Evolutionary conservation across 257 asterid species (phyloP).

Genomic region (Solanum bukasovii): DNA sequence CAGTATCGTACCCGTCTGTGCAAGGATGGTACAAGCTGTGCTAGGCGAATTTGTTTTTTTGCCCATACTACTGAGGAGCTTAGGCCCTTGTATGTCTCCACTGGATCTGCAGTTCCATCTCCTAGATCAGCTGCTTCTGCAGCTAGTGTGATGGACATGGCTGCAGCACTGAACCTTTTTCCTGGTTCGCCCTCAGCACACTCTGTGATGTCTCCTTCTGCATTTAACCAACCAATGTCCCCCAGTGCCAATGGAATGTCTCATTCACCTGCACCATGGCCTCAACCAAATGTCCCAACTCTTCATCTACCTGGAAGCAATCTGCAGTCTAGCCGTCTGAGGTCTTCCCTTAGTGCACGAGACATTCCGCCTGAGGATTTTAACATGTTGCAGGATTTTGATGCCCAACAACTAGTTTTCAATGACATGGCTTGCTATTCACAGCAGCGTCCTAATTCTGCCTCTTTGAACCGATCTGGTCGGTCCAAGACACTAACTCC

Average conservation of each 20-base stretch:
- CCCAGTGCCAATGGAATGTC: slow-evolving; percentile 68
- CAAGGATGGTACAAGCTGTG: slow-evolving; percentile 82
- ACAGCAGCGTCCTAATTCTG: slow-evolving; percentile 42
- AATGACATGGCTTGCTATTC: slow-evolving; percentile 54
- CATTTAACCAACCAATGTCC: slow-evolving; percentile 59
- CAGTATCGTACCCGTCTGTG: slow-evolving; percentile 83
- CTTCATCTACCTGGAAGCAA: slow-evolving; percentile 86
- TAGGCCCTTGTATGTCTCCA: slow-evolving; percentile 76
- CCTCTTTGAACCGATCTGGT: slow-evolving; percentile 37
- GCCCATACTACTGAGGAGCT: slow-evolving; percentile 90
- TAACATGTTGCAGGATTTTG: slow-evolving; percentile 46
- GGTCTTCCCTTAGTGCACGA: slow-evolving; percentile 83
- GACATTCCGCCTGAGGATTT: slow-evolving; percentile 58
- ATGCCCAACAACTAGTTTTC: slow-evolving; percentile 48
- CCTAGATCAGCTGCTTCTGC: slow-evolving; percentile 72
- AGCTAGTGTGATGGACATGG: slow-evolving; percentile 86
- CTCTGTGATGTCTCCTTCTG: slow-evolving; percentile 60
- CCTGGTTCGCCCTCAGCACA: slow-evolving; percentile 86
- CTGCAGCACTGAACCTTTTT: slow-evolving; percentile 60
- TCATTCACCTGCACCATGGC: slow-evolving; percentile 54
- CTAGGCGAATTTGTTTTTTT: slow-evolving; percentile 79
- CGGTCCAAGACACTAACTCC: slow-evolving; percentile 62
- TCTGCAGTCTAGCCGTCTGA: slow-evolving; percentile 80
- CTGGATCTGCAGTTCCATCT: slow-evolving; percentile 92
- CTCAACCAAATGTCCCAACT: slow-evolving; percentile 73